Percentiles rank a stretch among this genome's conserved stretches.
These are phyloP conservation scores for Blepharisma japonicum DNA, from an alignment of 73 alveolate genomes.

Conservation along the genomic window DNA sequence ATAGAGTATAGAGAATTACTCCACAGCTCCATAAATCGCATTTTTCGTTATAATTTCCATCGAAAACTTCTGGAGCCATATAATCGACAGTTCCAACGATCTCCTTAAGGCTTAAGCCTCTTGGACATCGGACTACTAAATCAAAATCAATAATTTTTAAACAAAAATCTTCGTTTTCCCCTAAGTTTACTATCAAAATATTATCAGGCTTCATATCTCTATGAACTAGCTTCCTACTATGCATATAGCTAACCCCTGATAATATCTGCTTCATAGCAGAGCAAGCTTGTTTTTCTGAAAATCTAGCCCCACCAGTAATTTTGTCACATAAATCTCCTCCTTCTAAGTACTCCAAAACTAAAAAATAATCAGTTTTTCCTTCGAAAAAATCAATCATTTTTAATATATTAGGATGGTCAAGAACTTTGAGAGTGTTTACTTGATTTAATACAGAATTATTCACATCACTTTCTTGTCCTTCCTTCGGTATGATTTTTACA, in stretches of 20 bases:
- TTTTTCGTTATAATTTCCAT: constrained; percentile 60
- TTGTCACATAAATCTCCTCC: constrained; percentile 64
- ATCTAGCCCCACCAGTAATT: constrained; percentile 36
- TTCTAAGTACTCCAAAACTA: constrained; percentile 53
- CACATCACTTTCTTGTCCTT: background rate
- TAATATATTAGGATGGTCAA: constrained; percentile 61
- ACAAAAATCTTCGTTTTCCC: constrained; percentile 31
- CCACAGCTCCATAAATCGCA: constrained; percentile 86
- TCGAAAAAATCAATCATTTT: constrained; percentile 55
- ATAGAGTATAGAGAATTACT: constrained; percentile 65
- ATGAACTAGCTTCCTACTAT: constrained; percentile 47
- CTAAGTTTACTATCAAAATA: constrained; percentile 38
- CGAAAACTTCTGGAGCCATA: constrained; percentile 78
- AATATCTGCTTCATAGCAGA: constrained; percentile 50
- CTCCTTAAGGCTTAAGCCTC: constrained; percentile 42
- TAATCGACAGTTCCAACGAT: constrained; percentile 67
- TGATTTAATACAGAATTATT: background rate
- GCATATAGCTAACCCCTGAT: constrained; percentile 53
- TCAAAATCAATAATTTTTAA: constrained; percentile 57
- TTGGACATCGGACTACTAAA: constrained; percentile 32
- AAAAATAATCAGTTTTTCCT: constrained; percentile 39
- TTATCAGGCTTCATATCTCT: constrained; percentile 65
- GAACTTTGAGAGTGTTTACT: constrained; percentile 31
- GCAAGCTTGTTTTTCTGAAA: constrained; percentile 63
- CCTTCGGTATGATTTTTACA: constrained; percentile 21